Percentiles rank a stretch among this genome's conserved stretches.
Conservation (phyloP, 2,329 filamentous ascomycete species). For the Ascosphaera apis region DNA sequence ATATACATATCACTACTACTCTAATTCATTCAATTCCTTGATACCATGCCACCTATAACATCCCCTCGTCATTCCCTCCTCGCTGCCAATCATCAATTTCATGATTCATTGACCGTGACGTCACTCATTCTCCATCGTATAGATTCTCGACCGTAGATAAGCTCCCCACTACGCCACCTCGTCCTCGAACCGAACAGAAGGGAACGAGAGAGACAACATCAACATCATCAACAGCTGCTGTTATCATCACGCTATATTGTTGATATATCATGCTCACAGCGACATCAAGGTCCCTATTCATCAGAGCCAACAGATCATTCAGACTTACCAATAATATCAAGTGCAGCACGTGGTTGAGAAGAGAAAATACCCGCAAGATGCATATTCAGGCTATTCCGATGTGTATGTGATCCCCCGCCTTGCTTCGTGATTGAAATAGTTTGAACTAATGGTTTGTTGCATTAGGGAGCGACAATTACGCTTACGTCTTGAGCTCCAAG, state of each 20-base stretch:
- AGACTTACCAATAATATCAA: not conserved
- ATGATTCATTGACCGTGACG: too few relatives aligned
- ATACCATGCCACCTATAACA: too few relatives aligned
- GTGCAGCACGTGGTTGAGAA: not conserved
- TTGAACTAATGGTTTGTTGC: not conserved
- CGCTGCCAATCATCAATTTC: too few relatives aligned
- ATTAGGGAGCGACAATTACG: conserved; percentile 24
- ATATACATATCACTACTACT: too few relatives aligned
- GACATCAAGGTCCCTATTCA: conserved; percentile 1
- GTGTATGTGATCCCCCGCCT: conserved; percentile 18
- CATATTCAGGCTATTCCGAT: conserved; percentile 30
- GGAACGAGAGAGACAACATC: not conserved
- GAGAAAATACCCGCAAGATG: conserved; percentile 14
- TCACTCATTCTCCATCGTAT: too few relatives aligned
- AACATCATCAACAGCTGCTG: not conserved
- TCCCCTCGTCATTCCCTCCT: too few relatives aligned
- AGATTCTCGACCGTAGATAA: too few relatives aligned
- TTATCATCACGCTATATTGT: not conserved
- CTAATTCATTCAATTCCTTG: too few relatives aligned
- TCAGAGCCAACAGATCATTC: not conserved
- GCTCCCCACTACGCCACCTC: too few relatives aligned
- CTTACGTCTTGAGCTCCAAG: conserved; percentile 28
- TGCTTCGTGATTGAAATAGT: not conserved
- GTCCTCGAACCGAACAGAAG: too few relatives aligned
- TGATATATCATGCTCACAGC: too few relatives aligned